Conservation (phyloP, 306 rosid genomes). For the Prunus dulcis region DNA sequence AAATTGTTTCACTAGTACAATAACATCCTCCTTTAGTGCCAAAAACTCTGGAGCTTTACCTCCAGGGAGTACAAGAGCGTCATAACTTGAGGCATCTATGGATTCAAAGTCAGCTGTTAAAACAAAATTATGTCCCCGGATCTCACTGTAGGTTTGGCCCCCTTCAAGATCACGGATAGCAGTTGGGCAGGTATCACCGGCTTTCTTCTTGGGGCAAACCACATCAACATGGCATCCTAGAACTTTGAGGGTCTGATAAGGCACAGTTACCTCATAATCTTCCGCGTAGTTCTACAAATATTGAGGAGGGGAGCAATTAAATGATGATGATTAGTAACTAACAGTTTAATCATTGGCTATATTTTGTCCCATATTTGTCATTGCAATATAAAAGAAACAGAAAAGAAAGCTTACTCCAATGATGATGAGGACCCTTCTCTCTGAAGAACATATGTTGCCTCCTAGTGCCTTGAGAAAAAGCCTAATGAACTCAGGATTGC, state of each 20-base stretch:
- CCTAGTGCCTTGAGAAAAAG: slow-evolving; percentile 72
- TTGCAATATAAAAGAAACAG: background rate
- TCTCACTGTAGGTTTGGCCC: slow-evolving; percentile 80
- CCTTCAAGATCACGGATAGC: slow-evolving; percentile 95
- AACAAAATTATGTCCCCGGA: slow-evolving; percentile 64
- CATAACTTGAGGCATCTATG: slow-evolving; percentile 58
- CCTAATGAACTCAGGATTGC: slow-evolving; percentile 55
- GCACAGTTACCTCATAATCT: slow-evolving; percentile 79
- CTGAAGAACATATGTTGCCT: slow-evolving; percentile 55
- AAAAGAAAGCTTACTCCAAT: slow-evolving; percentile 64
- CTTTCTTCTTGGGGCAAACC: slow-evolving; percentile 74
- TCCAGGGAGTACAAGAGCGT: slow-evolving; percentile 56
- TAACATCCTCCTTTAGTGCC: slow-evolving; percentile 40
- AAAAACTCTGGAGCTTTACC: slow-evolving; percentile 57
- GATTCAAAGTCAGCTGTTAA: slow-evolving; percentile 62
- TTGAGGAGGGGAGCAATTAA: background rate
- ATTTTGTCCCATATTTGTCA: no score
- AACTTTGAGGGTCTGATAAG: slow-evolving; percentile 83
- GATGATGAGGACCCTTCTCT: slow-evolving; percentile 63
- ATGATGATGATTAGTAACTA: background rate
- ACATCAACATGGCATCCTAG: slow-evolving; percentile 87
- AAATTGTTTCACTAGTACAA: slow-evolving; percentile 39
- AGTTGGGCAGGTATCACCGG: slow-evolving; percentile 73
- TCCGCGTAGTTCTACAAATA: slow-evolving; percentile 80
- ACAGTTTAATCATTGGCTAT: background rate